phyloP scores from a whole-genome alignment of 1,284 basidiomycete genomes.

The Pisolithus thermaeus region DNA sequence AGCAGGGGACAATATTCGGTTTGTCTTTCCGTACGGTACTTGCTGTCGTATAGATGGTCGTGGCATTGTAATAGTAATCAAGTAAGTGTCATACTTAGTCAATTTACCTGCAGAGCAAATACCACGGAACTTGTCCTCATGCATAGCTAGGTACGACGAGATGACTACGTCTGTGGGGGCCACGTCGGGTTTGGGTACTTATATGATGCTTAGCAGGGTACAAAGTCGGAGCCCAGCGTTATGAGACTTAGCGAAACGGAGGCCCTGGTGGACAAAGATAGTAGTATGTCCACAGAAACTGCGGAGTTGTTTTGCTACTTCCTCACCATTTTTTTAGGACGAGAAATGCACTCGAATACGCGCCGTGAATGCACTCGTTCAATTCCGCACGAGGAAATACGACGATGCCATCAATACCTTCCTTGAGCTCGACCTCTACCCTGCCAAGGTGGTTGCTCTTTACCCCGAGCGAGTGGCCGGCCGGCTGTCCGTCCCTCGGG shows the following conservation, averaged over 20 bases:
- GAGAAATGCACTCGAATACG: conserved; percentile 53
- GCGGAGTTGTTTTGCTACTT: not conserved
- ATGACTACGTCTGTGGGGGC: conserved; percentile 56
- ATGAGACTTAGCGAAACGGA: conserved; percentile 63
- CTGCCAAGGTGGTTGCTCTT: conserved; percentile 88
- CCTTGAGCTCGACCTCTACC: conserved; percentile 85
- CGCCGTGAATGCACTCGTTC: conserved; percentile 69
- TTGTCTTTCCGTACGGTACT: not conserved
- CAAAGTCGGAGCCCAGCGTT: conserved; percentile 66
- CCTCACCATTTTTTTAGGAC: conserved; percentile 34
- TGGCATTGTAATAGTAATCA: no score
- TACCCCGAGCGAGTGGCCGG: conserved; percentile 84
- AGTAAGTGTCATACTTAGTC: no score
- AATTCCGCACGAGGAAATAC: conserved; percentile 66
- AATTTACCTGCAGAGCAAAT: no score
- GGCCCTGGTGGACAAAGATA: conserved; percentile 71
- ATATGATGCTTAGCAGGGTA: conserved; percentile 82
- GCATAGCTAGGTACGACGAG: no score
- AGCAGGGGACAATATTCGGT: conserved; percentile 3
- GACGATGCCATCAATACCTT: conserved; percentile 84
- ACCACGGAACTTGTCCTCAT: no score
- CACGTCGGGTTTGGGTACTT: conserved; percentile 76
- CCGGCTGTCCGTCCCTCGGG: conserved; percentile 60
- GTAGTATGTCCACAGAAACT: conserved; percentile 44
- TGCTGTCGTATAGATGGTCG: no score